Evolutionary conservation across 768 basidiomycete species (phyloP), one percentile per base, ranked within the genome.

Genomic region (Phlebiopsis flavidoalba): DNA sequence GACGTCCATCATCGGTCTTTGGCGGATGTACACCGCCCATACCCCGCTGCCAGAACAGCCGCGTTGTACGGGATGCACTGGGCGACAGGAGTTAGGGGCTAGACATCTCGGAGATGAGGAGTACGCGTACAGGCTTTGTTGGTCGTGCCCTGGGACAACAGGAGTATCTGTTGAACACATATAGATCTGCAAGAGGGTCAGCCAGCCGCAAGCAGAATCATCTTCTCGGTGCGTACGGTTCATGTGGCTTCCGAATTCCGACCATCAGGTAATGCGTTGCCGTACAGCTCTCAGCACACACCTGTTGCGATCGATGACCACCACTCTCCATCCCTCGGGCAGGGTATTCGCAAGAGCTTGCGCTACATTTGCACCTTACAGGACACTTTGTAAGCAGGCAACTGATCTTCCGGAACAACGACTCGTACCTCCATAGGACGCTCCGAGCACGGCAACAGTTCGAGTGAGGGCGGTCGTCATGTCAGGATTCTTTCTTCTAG

Each of bases 231-330:
- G 19, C 58, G 21, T 24, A 59, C 58, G 58, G 21, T 59, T 59
- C 22, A 36, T 33, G 31, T 59, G 58, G 46, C 58, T 59, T n/a
- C n/a, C n/a, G n/a, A n/a, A 33, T 11, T 22, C 4, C 21, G 50
- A 37, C 2, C 8, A n/a, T 21, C 47, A 35, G 35, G 6, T 48
- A 15, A 12, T 21, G 24, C 35, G 33, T 8, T 14, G 4, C n/a
- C 17, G 31, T 31, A 21, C 24, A 14, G 15, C 5, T 43, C 8
- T 31, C 3, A 69, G 19, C n/a, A 55, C 81, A 61, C 68, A 83
- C 81, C 80, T 80, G 66, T 88, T 86, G 50, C 83, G 75, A 63
- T 88, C 86, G 43, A 88, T 74, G 17, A 86, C 68, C 5, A 87
- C 73, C 24, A 88, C 75, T 26, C 79, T 76, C 82, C 84, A 83